Conservation (phyloP, 169 alveolate genomes). For the Cardiosporidium cionae region DNA sequence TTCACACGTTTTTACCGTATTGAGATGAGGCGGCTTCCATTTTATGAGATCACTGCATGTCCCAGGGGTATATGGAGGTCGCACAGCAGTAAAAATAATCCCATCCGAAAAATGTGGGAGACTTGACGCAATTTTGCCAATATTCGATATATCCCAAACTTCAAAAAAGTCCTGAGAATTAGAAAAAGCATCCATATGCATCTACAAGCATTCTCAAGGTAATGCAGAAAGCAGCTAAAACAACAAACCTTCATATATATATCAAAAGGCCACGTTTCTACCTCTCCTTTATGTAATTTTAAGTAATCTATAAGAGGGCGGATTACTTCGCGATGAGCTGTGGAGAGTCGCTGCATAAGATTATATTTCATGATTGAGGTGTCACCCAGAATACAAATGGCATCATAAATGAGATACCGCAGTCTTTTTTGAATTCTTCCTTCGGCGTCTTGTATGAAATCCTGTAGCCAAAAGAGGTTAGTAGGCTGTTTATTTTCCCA, state of each 20-base stretch:
- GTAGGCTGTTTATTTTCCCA: too few relatives aligned
- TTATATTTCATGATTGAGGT: slow-evolving; percentile 51
- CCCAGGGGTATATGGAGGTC: slow-evolving; percentile 84
- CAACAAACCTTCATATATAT: not conserved
- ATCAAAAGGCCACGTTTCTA: not conserved
- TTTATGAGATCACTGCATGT: slow-evolving; percentile 82
- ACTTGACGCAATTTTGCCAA: slow-evolving; percentile 63
- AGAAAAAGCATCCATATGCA: not conserved
- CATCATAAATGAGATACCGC: slow-evolving; percentile 71
- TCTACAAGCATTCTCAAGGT: not conserved
- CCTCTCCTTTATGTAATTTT: not conserved
- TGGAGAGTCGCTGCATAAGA: slow-evolving; percentile 62
- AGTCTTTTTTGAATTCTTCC: not conserved
- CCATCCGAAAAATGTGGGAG: slow-evolving; percentile 91
- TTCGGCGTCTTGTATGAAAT: too few relatives aligned
- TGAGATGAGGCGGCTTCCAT: slow-evolving; percentile 92
- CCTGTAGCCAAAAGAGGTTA: too few relatives aligned
- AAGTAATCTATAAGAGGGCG: slow-evolving; percentile 33
- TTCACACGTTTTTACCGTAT: too few relatives aligned
- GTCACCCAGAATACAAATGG: slow-evolving; percentile 63
- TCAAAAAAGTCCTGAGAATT: slow-evolving; percentile 79
- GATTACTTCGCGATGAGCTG: slow-evolving; percentile 53
- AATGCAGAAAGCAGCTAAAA: not conserved
- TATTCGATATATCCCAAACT: slow-evolving; percentile 57
- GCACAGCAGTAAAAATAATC: slow-evolving; percentile 82